These are phyloP conservation scores for Astrocystis sublimbata DNA, from an alignment of 495 filamentous ascomycete genomes.

Conservation along the genomic window DNA sequence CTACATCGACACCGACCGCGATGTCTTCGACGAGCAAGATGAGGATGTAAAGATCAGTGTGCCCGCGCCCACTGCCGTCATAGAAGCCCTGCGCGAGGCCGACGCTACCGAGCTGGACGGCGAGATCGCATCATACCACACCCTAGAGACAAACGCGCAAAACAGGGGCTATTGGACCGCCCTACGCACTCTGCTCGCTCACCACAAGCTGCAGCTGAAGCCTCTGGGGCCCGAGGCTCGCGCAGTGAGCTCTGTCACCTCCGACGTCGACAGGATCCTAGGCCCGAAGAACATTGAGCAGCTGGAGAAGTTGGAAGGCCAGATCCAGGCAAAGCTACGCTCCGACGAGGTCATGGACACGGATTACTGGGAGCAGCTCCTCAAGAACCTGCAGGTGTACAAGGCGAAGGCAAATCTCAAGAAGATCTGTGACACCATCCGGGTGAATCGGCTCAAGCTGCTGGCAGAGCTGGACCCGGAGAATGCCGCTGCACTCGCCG, in stretches of 20 bases:
- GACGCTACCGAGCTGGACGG: constrained; percentile 78
- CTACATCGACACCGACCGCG: constrained; percentile 80
- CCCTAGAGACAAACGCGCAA: constrained; percentile 71
- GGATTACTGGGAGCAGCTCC: constrained; percentile 95
- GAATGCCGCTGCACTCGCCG: constrained; percentile 60
- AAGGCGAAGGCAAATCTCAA: constrained; percentile 88
- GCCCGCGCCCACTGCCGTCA: constrained; percentile 77
- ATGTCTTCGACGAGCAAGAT: constrained; percentile 79
- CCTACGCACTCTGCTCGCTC: constrained; percentile 79
- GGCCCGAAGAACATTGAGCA: constrained; percentile 86
- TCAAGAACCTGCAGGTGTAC: constrained; percentile 81
- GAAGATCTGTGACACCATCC: constrained; percentile 75
- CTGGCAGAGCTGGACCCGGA: constrained; percentile 68
- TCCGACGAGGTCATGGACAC: constrained; percentile 92
- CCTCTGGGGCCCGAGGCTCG: constrained; percentile 65
- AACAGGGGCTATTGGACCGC: constrained; percentile 93
- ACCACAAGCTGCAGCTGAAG: constrained; percentile 67
- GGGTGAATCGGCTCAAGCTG: constrained; percentile 68
- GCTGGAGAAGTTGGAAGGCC: constrained; percentile 76
- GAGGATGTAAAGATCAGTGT: constrained; percentile 70
- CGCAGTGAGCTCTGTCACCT: constrained; percentile 75
- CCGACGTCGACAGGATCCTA: constrained; percentile 84
- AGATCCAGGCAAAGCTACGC: constrained; percentile 79
- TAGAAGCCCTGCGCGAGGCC: constrained; percentile 70
- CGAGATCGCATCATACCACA: constrained; percentile 83